Evolutionary conservation across 768 basidiomycete genomes (phyloP).

Genomic region (Lentinula detonsa): DNA sequence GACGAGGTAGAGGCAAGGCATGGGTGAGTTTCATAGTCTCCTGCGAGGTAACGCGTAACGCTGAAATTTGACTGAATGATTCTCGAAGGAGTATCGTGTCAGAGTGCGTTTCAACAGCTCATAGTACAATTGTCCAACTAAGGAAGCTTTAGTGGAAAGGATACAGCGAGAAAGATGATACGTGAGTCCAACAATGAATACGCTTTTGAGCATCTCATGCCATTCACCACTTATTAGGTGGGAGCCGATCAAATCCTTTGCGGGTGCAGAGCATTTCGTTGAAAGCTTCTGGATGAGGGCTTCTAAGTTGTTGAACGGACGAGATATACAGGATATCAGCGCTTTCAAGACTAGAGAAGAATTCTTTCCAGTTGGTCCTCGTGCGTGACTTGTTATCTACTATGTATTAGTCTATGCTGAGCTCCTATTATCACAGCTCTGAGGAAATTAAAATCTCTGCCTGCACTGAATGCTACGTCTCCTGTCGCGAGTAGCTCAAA

Average conservation of each 20-base stretch:
- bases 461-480: background rate
- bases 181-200: conserved; percentile 34
- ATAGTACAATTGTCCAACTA: background rate
- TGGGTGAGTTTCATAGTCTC: conserved; percentile 38
- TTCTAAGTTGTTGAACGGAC: conserved; percentile 33
- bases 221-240: conserved; percentile 34
- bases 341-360: conserved; percentile 51
- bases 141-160: conserved; percentile 50
- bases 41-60: conserved; percentile 1
- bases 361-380: conserved; percentile 51
- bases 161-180: conserved; percentile 45
- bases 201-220: background rate
- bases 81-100: conserved; percentile 46
- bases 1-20: conserved; percentile 28
- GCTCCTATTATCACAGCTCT: background rate
- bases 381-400: conserved; percentile 24
- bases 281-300: conserved; percentile 45
- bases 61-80: background rate
- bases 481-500: background rate
- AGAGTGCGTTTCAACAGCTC: conserved; percentile 33
- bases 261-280: conserved; percentile 49
- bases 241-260: conserved; percentile 62
- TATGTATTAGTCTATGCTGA: background rate
- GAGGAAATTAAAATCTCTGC: background rate
- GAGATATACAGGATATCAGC: conserved; percentile 43